These are phyloP conservation scores for Pyricularia pennisetigena DNA, from an alignment of 2,329 filamentous ascomycete species.

Conservation along the genomic window DNA sequence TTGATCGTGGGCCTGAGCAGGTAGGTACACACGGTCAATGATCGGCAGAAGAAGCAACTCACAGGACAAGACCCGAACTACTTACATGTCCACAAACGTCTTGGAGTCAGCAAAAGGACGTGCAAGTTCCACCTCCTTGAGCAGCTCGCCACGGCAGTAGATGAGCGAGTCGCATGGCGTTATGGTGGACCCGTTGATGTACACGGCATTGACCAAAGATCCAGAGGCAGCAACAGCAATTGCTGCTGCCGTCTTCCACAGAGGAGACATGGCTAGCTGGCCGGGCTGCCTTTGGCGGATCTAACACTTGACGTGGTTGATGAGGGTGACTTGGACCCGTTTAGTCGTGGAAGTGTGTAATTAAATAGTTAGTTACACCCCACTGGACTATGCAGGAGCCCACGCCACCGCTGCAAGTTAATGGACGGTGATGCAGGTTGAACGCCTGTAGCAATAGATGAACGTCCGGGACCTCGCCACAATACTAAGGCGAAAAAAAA, in stretches of 20 bases:
- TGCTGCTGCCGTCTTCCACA: slow-evolving; percentile 14
- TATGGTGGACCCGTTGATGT: slow-evolving; percentile 48
- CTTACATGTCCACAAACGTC: slow-evolving; percentile 61
- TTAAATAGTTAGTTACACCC: not conserved
- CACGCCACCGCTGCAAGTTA: not conserved
- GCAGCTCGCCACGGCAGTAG: slow-evolving; percentile 57
- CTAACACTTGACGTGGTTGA: not conserved
- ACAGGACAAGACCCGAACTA: slow-evolving; percentile 4
- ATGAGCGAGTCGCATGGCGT: slow-evolving; percentile 59
- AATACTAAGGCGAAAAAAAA: not conserved
- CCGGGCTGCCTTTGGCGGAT: not conserved
- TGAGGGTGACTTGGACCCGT: not conserved
- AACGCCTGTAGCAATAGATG: not conserved
- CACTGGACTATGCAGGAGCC: not conserved
- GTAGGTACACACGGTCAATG: not conserved
- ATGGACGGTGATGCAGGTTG: not conserved
- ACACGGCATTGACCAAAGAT: slow-evolving; percentile 33
- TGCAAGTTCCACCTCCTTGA: slow-evolving; percentile 53
- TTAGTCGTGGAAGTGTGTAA: not conserved
- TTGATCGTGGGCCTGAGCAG: slow-evolving; percentile 44
- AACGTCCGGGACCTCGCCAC: not conserved
- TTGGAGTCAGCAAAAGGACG: slow-evolving; percentile 57
- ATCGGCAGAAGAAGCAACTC: not conserved
- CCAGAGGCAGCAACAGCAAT: slow-evolving; percentile 14
- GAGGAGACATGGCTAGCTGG: not conserved